A percentile compares a stretch with the other conserved stretches of the same genome.
Conservation (phyloP, 129 eudicot species). For the Heracleum sosnowskyi region DNA sequence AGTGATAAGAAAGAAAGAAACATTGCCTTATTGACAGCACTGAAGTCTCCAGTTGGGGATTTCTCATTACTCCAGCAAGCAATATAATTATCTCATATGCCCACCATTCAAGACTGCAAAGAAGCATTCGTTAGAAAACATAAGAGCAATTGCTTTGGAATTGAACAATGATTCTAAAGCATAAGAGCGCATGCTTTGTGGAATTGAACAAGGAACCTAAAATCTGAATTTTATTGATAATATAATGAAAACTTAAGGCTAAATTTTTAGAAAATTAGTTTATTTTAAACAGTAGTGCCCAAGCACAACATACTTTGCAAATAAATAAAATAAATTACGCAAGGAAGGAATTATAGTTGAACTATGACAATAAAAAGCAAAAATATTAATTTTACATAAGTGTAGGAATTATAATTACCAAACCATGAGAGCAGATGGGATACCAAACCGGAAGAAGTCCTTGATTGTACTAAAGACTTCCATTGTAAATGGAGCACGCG, state of each 20-base stretch:
- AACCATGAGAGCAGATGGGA: conserved; percentile 43
- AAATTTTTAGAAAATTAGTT: neutral
- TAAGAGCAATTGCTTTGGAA: neutral
- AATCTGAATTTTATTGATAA: neutral
- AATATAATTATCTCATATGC: conserved; percentile 9
- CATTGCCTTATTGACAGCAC: conserved; percentile 7
- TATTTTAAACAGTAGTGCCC: neutral
- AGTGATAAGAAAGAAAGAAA: neutral
- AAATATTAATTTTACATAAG: neutral
- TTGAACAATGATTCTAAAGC: too few relatives aligned
- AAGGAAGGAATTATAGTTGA: neutral
- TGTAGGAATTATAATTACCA: conserved; percentile 20
- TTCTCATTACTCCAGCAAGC: conserved; percentile 3
- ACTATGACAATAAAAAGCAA: too few relatives aligned
- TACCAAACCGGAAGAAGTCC: conserved; percentile 30
- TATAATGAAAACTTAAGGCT: neutral
- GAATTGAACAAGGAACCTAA: neutral
- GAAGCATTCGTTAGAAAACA: neutral
- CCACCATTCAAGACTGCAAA: conserved; percentile 12
- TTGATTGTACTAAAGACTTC: conserved; percentile 18
- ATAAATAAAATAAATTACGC: neutral
- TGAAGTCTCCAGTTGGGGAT: conserved; percentile 12
- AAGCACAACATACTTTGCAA: neutral
- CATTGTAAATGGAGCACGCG: conserved; percentile 23
- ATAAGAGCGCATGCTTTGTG: too few relatives aligned